Evolutionary conservation across 495 filamentous ascomycete genomes (phyloP).

Genomic region (Cercophora newfieldiana): DNA sequence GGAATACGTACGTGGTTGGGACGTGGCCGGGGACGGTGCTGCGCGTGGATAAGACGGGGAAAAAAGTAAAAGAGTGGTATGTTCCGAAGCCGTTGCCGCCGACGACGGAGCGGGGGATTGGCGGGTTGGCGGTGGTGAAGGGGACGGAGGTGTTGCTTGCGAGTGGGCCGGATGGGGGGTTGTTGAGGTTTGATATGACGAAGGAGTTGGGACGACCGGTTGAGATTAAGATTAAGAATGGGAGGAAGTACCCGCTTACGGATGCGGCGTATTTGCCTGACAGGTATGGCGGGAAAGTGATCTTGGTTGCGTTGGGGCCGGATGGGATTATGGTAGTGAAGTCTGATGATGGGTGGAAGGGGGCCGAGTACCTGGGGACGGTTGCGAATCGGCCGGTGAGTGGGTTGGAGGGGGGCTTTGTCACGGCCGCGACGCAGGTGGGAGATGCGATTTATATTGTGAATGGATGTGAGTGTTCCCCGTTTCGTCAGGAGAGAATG

Average conservation of each 20-base stretch:
- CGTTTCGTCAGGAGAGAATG: slow-evolving; percentile 23
- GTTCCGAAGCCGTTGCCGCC: slow-evolving; percentile 18
- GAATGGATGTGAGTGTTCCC: slow-evolving; percentile 30
- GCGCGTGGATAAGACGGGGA: slow-evolving; percentile 24
- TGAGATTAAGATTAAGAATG: too few relatives aligned
- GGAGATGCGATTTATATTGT: slow-evolving; percentile 27
- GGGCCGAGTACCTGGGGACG: slow-evolving; percentile 33
- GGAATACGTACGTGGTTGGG: slow-evolving; percentile 33
- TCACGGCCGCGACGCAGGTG: slow-evolving; percentile 31
- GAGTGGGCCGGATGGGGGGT: slow-evolving; percentile 18
- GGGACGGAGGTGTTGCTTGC: slow-evolving; percentile 28
- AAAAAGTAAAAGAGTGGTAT: slow-evolving; percentile 15
- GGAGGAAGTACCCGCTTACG: too few relatives aligned
- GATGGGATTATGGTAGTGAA: slow-evolving; percentile 34
- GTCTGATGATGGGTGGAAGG: slow-evolving; percentile 31
- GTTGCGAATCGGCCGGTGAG: slow-evolving; percentile 24
- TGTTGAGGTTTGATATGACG: slow-evolving; percentile 28
- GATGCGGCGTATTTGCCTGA: slow-evolving; percentile 35
- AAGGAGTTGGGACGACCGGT: slow-evolving; percentile 17
- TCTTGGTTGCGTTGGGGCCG: slow-evolving; percentile 27
- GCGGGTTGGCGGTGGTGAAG: slow-evolving; percentile 24
- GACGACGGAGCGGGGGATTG: slow-evolving; percentile 24
- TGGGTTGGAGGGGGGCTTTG: slow-evolving; percentile 13
- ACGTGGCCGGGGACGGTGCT: slow-evolving; percentile 29
- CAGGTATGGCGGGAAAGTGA: slow-evolving; percentile 32